These are phyloP conservation scores for Gentiana macrophylla DNA, from an alignment of 257 asterid species.

Conservation along the genomic window DNA sequence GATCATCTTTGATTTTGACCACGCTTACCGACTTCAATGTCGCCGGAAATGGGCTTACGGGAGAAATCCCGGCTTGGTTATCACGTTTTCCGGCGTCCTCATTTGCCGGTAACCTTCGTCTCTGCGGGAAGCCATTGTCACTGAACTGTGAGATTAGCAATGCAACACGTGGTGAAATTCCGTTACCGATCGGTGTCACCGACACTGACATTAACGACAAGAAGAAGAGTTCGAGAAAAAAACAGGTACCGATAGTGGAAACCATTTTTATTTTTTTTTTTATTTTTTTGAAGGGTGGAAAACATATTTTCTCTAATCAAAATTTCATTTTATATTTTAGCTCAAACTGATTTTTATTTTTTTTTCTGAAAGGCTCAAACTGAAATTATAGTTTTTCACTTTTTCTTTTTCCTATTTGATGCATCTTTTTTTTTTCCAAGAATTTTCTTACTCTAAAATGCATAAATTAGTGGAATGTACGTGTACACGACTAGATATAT, in stretches of 20 bases:
- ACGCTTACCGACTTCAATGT: conserved; percentile 15
- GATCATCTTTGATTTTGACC: background rate
- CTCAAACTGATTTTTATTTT: no score
- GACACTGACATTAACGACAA: conserved; percentile 4
- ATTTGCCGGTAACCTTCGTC: conserved; percentile 20
- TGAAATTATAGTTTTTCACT: no score
- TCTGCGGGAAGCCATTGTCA: conserved; percentile 26
- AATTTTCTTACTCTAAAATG: no score
- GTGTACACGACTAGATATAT: no score
- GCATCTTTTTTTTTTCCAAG: no score
- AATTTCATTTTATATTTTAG: no score
- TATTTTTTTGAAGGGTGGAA: no score
- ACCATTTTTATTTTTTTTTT: no score
- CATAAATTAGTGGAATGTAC: no score
- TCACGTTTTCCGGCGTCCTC: conserved; percentile 22
- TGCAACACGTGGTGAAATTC: conserved; percentile 8
- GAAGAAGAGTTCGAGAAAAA: conserved; percentile 12
- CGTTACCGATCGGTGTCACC: conserved; percentile 11
- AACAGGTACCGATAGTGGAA: background rate
- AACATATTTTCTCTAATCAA: no score
- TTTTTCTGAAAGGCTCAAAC: no score
- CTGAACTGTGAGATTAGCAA: conserved; percentile 6
- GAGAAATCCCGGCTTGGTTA: conserved; percentile 22
- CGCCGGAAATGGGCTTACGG: conserved; percentile 17
- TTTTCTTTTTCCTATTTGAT: no score